phyloP scores from a whole-genome alignment of 768 basidiomycete genomes.

The Tricholoma hemisulphureum region DNA sequence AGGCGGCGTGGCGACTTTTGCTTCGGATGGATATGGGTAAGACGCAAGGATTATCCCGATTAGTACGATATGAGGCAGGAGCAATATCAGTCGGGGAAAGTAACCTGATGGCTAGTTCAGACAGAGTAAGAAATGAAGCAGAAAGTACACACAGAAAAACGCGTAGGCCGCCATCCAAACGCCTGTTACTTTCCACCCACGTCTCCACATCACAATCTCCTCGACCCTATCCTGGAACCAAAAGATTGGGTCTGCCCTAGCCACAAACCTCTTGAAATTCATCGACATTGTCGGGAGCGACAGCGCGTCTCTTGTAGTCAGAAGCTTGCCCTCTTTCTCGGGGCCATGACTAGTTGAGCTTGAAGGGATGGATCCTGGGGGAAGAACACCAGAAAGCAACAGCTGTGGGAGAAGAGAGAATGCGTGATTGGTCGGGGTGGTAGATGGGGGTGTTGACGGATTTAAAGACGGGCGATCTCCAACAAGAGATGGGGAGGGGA shows the following conservation, averaged over 20 bases:
- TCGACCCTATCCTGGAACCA: conserved; percentile 90
- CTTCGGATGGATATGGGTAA: conserved; percentile 47
- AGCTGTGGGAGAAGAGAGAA: conserved; percentile 41
- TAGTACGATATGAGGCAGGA: conserved; percentile 63
- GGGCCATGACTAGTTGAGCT: conserved; percentile 13
- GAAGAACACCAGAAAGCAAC: conserved; percentile 31
- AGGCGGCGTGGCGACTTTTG: conserved; percentile 27
- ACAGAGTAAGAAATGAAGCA: background rate
- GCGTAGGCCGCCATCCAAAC: conserved; percentile 77
- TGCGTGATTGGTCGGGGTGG: conserved; percentile 25
- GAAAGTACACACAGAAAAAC: conserved; percentile 64
- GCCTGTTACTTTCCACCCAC: conserved; percentile 67
- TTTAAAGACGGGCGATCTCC: background rate
- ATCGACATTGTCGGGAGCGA: conserved; percentile 74
- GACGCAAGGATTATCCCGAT: conserved; percentile 66
- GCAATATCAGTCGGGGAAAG: conserved; percentile 68
- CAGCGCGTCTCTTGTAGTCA: conserved; percentile 65
- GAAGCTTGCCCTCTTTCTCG: conserved; percentile 32
- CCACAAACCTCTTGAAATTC: conserved; percentile 81
- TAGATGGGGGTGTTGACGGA: conserved; percentile 5
- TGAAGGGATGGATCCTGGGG: conserved; percentile 14
- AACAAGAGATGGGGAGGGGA: conserved; percentile 39
- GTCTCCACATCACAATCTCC: conserved; percentile 81
- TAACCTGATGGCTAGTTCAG: conserved; percentile 49
- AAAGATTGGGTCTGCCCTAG: conserved; percentile 74